phyloP scores from a whole-genome alignment of 148 eudicot species.

The Rhododendron henanense region DNA sequence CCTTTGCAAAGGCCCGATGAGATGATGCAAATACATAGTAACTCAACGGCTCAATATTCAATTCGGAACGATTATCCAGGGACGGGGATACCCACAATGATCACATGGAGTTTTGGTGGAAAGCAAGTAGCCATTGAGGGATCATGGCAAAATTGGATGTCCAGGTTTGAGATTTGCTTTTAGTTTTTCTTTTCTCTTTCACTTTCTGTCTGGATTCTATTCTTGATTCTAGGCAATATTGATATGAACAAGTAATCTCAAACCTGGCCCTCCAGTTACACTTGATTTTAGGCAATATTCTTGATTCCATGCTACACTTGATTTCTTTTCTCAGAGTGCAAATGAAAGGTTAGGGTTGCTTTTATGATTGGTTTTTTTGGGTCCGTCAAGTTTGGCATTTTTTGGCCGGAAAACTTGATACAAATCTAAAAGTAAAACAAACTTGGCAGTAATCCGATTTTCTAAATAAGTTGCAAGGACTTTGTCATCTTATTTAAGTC shows the following conservation, averaged over 20 bases:
- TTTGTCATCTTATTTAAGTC: no score
- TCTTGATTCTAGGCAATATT: background rate
- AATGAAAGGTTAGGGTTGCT: no score
- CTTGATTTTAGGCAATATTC: no score
- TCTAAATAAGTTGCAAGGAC: no score
- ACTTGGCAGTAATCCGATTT: no score
- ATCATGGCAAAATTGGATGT: constrained; percentile 89
- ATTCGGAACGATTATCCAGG: constrained; percentile 43
- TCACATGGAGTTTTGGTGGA: constrained; percentile 72
- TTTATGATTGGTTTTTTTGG: no score
- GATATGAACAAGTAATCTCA: background rate
- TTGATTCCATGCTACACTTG: no score
- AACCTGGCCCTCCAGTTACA: no score
- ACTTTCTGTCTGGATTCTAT: background rate
- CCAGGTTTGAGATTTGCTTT: constrained; percentile 38
- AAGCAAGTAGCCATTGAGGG: constrained; percentile 70
- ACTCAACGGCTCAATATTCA: constrained; percentile 43
- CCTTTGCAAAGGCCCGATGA: constrained; percentile 71
- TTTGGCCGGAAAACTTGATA: no score
- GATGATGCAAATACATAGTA: constrained; percentile 43
- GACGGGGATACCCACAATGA: constrained; percentile 70
- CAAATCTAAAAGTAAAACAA: no score
- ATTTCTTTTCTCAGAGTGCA: no score
- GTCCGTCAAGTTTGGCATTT: no score
- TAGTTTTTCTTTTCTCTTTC: background rate